These are phyloP conservation scores for Vaccinium myrtillus DNA, from an alignment of 148 eudicot genomes.

Conservation along the genomic window DNA sequence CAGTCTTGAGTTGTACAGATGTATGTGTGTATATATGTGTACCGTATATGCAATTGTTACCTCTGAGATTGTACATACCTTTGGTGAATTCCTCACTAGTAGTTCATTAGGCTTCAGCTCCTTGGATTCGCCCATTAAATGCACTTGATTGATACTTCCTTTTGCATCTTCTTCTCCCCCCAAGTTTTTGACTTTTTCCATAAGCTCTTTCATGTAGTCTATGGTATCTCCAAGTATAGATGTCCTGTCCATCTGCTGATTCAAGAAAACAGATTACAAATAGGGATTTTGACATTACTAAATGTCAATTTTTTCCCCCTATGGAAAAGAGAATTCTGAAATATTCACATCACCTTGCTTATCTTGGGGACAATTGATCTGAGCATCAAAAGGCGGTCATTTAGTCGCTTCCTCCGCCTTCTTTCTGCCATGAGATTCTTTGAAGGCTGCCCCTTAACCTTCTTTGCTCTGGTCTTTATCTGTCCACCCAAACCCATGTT, in stretches of 20 bases:
- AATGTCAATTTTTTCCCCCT: neutral
- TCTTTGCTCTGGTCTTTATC: slow-evolving; percentile 25
- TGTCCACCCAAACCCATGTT: slow-evolving; percentile 16
- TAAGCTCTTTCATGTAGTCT: slow-evolving; percentile 49
- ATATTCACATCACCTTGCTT: slow-evolving; percentile 36
- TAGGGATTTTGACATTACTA: too few relatives aligned
- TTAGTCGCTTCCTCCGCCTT: slow-evolving; percentile 44
- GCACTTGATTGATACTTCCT: neutral
- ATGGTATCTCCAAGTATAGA: slow-evolving; percentile 50
- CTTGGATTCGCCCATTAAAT: slow-evolving; percentile 20
- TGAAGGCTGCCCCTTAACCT: slow-evolving; percentile 38
- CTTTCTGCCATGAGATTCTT: slow-evolving; percentile 62
- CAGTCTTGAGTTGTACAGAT: neutral
- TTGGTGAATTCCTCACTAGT: slow-evolving; percentile 27
- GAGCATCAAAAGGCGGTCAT: slow-evolving; percentile 55
- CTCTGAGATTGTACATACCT: slow-evolving; percentile 24
- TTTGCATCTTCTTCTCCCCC: slow-evolving; percentile 27
- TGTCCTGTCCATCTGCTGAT: slow-evolving; percentile 51
- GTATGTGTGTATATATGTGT: neutral
- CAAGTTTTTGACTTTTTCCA: slow-evolving; percentile 31
- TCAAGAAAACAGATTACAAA: neutral
- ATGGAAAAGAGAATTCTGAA: neutral
- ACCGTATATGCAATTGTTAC: too few relatives aligned
- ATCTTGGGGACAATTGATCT: slow-evolving; percentile 54
- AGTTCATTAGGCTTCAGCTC: slow-evolving; percentile 34